Evolutionary conservation across 768 basidiomycete genomes (phyloP).

Genomic region (Lactarius trivialis): DNA sequence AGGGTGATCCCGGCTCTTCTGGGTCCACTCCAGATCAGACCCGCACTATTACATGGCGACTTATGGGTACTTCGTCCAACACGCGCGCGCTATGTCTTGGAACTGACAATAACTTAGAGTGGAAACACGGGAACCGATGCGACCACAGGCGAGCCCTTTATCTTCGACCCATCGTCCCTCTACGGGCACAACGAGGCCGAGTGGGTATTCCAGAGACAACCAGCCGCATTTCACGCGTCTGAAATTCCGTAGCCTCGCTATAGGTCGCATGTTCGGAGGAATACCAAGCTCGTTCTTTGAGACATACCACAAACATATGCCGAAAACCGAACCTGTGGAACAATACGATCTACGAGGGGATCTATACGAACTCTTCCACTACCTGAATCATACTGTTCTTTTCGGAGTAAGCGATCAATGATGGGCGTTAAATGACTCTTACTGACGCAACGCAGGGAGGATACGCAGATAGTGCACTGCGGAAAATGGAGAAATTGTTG

Average conservation of each 20-base stretch:
- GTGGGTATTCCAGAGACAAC: conserved; percentile 36
- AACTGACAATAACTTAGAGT: conserved; percentile 38
- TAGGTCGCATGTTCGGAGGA: conserved; percentile 76
- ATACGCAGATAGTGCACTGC: conserved; percentile 49
- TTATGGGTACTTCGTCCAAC: conserved; percentile 53
- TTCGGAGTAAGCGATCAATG: conserved; percentile 54
- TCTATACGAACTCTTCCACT: conserved; percentile 77
- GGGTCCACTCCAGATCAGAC: conserved; percentile 48
- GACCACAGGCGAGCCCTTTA: conserved; percentile 49
- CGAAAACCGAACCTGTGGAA: conserved; percentile 57
- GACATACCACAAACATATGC: conserved; percentile 55
- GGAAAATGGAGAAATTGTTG: conserved; percentile 41
- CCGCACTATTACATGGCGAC: conserved; percentile 73
- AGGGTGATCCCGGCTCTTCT: conserved; percentile 74
- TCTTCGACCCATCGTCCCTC: conserved; percentile 74
- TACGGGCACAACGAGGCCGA: conserved; percentile 81
- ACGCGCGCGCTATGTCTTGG: neutral
- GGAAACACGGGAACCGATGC: conserved; percentile 64
- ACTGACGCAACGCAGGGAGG: conserved; percentile 30
- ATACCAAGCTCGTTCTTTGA: conserved; percentile 57
- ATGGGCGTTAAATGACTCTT: neutral
- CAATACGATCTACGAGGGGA: conserved; percentile 59
- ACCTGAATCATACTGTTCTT: conserved; percentile 72
- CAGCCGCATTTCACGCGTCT: neutral
- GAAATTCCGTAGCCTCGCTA: conserved; percentile 48